phyloP scores from a whole-genome alignment of 2,329 filamentous ascomycete genomes.

The Daldinia eschscholtzii region DNA sequence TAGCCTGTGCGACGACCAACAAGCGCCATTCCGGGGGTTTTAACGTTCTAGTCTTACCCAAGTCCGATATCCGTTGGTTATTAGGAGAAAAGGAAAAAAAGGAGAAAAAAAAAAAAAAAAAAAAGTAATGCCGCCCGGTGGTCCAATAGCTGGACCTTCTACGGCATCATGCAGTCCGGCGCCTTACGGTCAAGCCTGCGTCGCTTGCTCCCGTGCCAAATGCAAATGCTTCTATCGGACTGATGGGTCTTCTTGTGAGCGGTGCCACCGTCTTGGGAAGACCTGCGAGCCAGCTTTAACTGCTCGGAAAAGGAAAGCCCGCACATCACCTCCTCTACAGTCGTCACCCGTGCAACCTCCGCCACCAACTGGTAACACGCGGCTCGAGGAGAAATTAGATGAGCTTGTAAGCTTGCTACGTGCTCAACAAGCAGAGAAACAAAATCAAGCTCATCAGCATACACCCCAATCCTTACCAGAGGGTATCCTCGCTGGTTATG shows the following conservation, averaged over 20 bases:
- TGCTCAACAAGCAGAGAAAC: conserved; percentile 44
- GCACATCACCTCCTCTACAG: conserved; percentile 14
- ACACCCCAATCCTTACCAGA: conserved; percentile 34
- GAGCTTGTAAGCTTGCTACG: conserved; percentile 62
- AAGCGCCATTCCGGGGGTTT: conserved; percentile 14
- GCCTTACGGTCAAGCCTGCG: conserved; percentile 46
- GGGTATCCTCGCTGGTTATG: conserved; percentile 8
- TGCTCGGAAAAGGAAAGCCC: conserved; percentile 43
- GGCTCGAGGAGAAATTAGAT: conserved; percentile 65
- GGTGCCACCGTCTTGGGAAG: conserved; percentile 47
- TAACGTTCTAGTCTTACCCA: conserved; percentile 1
- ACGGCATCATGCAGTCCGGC: conserved; percentile 37
- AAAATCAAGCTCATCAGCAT: conserved; percentile 4
- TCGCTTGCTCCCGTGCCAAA: conserved; percentile 45
- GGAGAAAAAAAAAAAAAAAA: too few species aligned
- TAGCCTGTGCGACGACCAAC: neutral
- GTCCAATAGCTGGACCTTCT: conserved; percentile 14
- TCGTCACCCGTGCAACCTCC: conserved; percentile 10
- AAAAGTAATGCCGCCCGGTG: conserved; percentile 16
- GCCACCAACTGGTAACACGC: conserved; percentile 47
- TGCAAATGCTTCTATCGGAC: conserved; percentile 47
- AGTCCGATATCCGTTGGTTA: conserved; percentile 5
- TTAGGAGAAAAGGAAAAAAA: neutral
- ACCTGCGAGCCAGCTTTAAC: conserved; percentile 38
- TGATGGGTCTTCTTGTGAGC: conserved; percentile 41